Conservation (phyloP, 805 yeast genomes). For the Brettanomyces nanus region DNA sequence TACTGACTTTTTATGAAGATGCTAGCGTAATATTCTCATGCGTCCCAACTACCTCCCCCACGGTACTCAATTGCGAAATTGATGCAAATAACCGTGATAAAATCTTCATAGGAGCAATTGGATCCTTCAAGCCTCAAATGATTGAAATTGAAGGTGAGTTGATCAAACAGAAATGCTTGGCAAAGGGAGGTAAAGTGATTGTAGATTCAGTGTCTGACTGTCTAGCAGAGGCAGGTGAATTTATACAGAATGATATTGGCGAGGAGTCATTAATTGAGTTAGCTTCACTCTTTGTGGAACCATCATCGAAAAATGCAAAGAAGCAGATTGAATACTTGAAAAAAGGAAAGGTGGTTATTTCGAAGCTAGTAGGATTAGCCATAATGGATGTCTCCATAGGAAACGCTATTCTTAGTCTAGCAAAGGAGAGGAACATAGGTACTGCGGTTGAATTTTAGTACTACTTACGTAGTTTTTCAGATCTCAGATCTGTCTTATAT, state of each 20-base stretch:
- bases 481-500: too few relatives aligned
- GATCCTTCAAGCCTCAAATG: slow-evolving; percentile 64
- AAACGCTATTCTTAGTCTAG: slow-evolving; percentile 28
- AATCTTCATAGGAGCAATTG: slow-evolving; percentile 50
- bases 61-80: slow-evolving; percentile 29
- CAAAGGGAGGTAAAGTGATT: slow-evolving; percentile 33
- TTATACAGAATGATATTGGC: slow-evolving; percentile 37
- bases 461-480: too few relatives aligned
- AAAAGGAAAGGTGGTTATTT: slow-evolving; percentile 31
- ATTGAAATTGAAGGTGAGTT: slow-evolving; percentile 44
- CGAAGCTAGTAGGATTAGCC: slow-evolving; percentile 54
- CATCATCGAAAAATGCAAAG: slow-evolving; percentile 3
- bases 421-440: slow-evolving; percentile 24
- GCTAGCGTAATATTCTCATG: slow-evolving; percentile 52
- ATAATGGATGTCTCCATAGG: slow-evolving; percentile 58
- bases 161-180: slow-evolving; percentile 28
- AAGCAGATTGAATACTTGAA: slow-evolving; percentile 12
- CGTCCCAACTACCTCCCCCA: slow-evolving; percentile 46
- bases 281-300: slow-evolving; percentile 27
- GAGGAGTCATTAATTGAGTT: slow-evolving; percentile 38
- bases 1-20: slow-evolving; percentile 23
- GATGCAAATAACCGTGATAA: slow-evolving; percentile 12
- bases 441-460: slow-evolving; percentile 18
- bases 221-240: slow-evolving; percentile 56
- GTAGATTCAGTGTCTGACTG: slow-evolving; percentile 56